Percentiles rank a stretch among this genome's conserved stretches.
Conservation (phyloP, 2,329 filamentous ascomycete genomes). For the Colletotrichum theobromicola region DNA sequence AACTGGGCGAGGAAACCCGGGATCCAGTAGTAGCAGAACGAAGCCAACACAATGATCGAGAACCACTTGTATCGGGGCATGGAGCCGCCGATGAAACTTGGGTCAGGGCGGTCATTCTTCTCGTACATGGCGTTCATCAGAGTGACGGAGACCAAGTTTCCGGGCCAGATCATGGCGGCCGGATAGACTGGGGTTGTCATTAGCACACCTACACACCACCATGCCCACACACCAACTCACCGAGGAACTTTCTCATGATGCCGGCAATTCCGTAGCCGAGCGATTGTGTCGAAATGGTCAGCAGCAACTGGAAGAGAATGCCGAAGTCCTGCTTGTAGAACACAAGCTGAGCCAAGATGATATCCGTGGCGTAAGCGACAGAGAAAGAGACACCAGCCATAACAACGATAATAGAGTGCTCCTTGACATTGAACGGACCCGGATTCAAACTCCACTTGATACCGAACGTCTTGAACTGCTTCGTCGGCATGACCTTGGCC, state of each 20-base stretch:
- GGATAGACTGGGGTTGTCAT: conserved; percentile 53
- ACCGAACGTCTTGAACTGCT: conserved; percentile 57
- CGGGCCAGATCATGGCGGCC: conserved; percentile 78
- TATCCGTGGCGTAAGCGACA: conserved; percentile 75
- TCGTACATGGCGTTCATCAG: conserved; percentile 79
- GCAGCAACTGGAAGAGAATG: conserved; percentile 67
- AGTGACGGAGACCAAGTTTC: conserved; percentile 68
- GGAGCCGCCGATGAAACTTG: conserved; percentile 62
- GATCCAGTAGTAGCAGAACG: conserved; percentile 73
- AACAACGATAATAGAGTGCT: conserved; percentile 71
- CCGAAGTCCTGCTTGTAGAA: conserved; percentile 77
- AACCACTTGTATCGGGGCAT: conserved; percentile 74
- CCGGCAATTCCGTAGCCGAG: conserved; percentile 74
- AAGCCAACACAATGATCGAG: conserved; percentile 56
- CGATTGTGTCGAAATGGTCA: conserved; percentile 72
- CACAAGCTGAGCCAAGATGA: conserved; percentile 72
- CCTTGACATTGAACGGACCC: conserved; percentile 73
- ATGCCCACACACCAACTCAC: conserved; percentile 36
- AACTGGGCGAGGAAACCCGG: conserved; percentile 73
- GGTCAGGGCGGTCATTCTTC: conserved; percentile 52
- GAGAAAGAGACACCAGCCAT: conserved; percentile 76
- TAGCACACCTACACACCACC: not conserved
- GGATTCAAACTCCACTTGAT: conserved; percentile 65
- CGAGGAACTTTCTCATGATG: conserved; percentile 68
- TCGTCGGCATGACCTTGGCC: conserved; percentile 59